Base-by-base conservation (phyloP, 2,329 filamentous ascomycete species). In the Uncinocarpus reesii region DNA sequence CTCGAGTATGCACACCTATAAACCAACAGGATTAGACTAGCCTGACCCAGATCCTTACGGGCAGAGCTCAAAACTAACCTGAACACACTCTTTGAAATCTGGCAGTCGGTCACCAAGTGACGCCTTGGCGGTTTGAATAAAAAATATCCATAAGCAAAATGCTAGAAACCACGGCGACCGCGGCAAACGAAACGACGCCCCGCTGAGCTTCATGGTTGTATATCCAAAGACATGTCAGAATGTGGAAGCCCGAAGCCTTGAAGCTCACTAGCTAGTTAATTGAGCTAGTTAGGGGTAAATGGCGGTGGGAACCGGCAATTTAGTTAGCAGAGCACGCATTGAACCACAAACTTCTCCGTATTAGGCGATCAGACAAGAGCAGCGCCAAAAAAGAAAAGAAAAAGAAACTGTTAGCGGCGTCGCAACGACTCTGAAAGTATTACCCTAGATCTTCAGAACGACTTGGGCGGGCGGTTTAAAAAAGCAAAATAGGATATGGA, bases 21-120 rank as follows among this genome's bases (percentile, higher is more conserved):
- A 20, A 26, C n/a, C 21, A 35, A 37, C 16, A 4, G 4, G 18
- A 23, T 8, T 16, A 11, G 34, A 16, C 2, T n/a, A n/a, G n/a
- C n/a, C n/a, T n/a, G n/a, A n/a, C n/a, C n/a, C n/a, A n/a, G n/a
- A 26, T 21, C 28, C 26, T 15, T 40, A 48, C 46, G 52, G 44
- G 11, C 13, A 21, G 24, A 31, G 18, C 11, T 36, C 35, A 21
- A 36, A 29, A 66, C 71, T 55, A 71, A 94, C 90, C 73, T 86
- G 70, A 46, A 96, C 79, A 64, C 92, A 98, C 65, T 88, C 75
- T 62, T 75, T 77, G 65, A 98, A 98, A 60, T 94, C 88, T 15
- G 86, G 86, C 51, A 95, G 72, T 48, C 80, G 77, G 66, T 98
- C 92, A 55, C 92, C 92, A 42, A 81, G 60, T 3, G 89, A 95